Base-by-base conservation (phyloP, 176 grass and related monocot species). In the Avena eriantha region DNA sequence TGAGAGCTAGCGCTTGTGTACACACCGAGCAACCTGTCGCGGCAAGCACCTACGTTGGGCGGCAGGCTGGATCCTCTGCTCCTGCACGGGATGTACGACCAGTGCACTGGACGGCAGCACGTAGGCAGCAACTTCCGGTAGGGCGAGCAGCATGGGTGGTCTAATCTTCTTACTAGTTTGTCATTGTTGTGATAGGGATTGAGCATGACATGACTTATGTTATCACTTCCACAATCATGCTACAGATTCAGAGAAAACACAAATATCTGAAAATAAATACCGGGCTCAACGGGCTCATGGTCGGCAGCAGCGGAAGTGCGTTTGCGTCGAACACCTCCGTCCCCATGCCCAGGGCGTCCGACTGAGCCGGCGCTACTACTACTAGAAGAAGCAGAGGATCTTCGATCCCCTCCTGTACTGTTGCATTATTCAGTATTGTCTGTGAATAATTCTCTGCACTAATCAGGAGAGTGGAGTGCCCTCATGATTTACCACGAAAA, bases 1-100 rank as follows among this genome's bases (percentile, higher is more conserved):
- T 98, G 96, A 92, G 96, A 95, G 87, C 63, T 95, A 5, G 88
- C 79, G 14, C 86, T 95, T 0, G 93, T 95, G 54, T 93, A 95
- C 45, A 95, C 90, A 9, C 81, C 92, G 8, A 98, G 93, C 82
- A 94, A 71, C 82, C 88, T 95, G 54, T 88, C 88, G 0, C 82
- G 84, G 60, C 93, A 98, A 29, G 82, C 85, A 33, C 86, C 90
- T 0, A 23, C 83, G 19, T 46, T 98, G 64, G 93, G 90, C 55
- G 96, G 96, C 33, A 84, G 90, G 9, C 10, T 98, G 21, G 90
- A 98, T 73, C 78, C 93, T 2, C 83, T 95, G n/a, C 85, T 98
- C 4, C 86, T 98, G 16, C 72, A 87, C 75, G 90, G 93, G 10
- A 98, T 95, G 96, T 98, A 94, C 61, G 93, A 95, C 83, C 91